Evolutionary conservation across 768 basidiomycete species (phyloP).

Genomic region (Vararia minispora): DNA sequence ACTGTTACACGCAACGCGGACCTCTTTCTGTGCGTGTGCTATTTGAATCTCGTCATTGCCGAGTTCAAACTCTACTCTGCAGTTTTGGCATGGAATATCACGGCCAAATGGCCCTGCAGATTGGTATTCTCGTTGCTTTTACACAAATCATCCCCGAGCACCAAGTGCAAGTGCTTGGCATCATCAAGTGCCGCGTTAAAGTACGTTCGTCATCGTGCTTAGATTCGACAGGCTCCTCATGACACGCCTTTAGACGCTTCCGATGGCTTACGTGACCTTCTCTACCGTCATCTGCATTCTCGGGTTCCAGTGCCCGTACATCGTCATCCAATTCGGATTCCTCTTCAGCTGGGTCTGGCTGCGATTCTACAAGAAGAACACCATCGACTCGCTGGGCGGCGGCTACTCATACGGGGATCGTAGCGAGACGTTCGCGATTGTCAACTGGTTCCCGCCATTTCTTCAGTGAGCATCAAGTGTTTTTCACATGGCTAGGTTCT

Average conservation of each 20-base stretch:
- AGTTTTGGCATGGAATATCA: slow-evolving; percentile 88
- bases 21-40: slow-evolving; percentile 61
- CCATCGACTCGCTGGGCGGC: slow-evolving; percentile 50
- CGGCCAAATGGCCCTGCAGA: slow-evolving; percentile 88
- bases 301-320: slow-evolving; percentile 84
- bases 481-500: not conserved
- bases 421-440: slow-evolving; percentile 91
- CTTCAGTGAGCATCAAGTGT: slow-evolving; percentile 61
- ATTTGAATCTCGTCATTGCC: slow-evolving; percentile 8
- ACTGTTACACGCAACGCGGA: slow-evolving; percentile 58
- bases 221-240: not conserved
- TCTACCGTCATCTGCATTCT: slow-evolving; percentile 78
- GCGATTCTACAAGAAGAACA: slow-evolving; percentile 90
- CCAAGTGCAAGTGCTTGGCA: slow-evolving; percentile 86
- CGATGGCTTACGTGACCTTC: slow-evolving; percentile 89
- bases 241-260: slow-evolving; percentile 51
- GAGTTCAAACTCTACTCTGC: not conserved
- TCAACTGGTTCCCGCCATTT: slow-evolving; percentile 95
- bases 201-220: slow-evolving; percentile 26
- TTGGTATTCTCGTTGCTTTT: slow-evolving; percentile 86
- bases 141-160: slow-evolving; percentile 98
- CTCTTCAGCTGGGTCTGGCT: slow-evolving; percentile 92
- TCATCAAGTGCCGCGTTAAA: slow-evolving; percentile 84
- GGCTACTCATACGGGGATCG: slow-evolving; percentile 79
- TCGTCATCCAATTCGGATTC: slow-evolving; percentile 98